Percentiles rank a stretch among this genome's conserved stretches.
Conservation (phyloP, 2,329 filamentous ascomycete species). For the Atkinsonella hypoxylon region DNA sequence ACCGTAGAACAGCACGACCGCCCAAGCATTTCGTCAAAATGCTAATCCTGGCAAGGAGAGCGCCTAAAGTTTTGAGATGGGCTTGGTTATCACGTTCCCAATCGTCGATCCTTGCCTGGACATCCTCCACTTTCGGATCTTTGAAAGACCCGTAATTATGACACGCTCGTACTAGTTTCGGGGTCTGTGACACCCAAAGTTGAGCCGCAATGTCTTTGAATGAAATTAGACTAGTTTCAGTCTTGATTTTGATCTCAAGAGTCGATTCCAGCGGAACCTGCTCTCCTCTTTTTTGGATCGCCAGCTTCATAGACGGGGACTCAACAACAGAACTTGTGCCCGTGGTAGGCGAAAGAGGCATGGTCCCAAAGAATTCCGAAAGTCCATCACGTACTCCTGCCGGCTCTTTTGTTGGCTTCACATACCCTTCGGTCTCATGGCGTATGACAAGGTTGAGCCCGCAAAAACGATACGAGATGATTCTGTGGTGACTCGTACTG, state of each 20-base stretch:
- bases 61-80: conserved; percentile 18
- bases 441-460: conserved; percentile 28
- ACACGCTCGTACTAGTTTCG: conserved; percentile 33
- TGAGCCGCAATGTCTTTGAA: conserved; percentile 23
- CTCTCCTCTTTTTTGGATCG: conserved; percentile 19
- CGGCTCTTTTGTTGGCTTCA: conserved; percentile 5
- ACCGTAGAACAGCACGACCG: not conserved
- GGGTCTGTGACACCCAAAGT: conserved; percentile 34
- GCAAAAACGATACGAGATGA: conserved; percentile 31
- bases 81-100: conserved; percentile 25
- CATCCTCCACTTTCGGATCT: conserved; percentile 18
- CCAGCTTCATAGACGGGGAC: conserved; percentile 15
- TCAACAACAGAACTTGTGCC: not conserved
- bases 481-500: conserved; percentile 33
- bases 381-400: conserved; percentile 9
- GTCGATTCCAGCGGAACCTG: conserved; percentile 22
- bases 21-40: not conserved
- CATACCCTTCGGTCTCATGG: conserved; percentile 31
- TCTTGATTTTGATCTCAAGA: conserved; percentile 33
- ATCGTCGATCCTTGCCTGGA: conserved; percentile 15
- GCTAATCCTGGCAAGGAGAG: conserved; percentile 16
- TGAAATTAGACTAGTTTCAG: not conserved
- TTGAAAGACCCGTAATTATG: conserved; percentile 25
- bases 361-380: conserved; percentile 12
- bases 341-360: conserved; percentile 14